Evolutionary conservation across 2,329 filamentous ascomycete genomes (phyloP), one percentile per base, ranked within the genome.

Genomic region (Penicillium digitatum): DNA sequence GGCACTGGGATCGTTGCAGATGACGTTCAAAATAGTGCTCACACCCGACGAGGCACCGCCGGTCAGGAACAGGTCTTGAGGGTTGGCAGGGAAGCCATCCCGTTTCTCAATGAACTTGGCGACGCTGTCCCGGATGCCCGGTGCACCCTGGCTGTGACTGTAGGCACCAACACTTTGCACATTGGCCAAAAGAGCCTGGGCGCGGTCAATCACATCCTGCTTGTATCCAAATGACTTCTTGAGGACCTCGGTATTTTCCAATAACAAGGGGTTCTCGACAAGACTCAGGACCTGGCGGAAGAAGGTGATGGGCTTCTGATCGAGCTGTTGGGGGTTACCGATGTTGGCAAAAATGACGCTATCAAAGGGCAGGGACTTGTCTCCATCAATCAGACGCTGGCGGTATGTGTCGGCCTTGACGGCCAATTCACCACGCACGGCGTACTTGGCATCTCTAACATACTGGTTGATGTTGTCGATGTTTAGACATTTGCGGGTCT

Each of bases 281-380:
- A 99, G 75, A 76, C 90, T 95, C 68, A 94, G 83, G 27, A 99
- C 94, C 78, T 99, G 93, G 66, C 94, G 87, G 85, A 99, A 96
- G 82, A 96, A 99, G 65, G 94, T 99, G 69, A 99, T 93, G 69
- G 94, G 94, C 81, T 97, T 95, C 82, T 99, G 94, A 78, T 96
- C 94, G 60, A 99, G 85, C 78, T 99, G 94, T 77, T 99, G 94
- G 4, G 94, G 94, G 80, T 99, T 99, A 71, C 94, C 94, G 70
- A 99, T 99, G 79, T 99, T 99, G 76, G 94, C 94, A 60, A 89
- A 92, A 78, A 99, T 93, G 75, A 99, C 87, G 57, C 90, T 83
- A 67, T 89, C 81, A 75, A 99, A 99, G 46, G 94, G 93, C 48
- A 97, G 81, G n/a, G 66, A 65, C 62, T 74, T 71, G 58, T 74